Evolutionary conservation across 352 stramenopile species (phyloP).

Genomic region (Elongisporangium anandrum): DNA sequence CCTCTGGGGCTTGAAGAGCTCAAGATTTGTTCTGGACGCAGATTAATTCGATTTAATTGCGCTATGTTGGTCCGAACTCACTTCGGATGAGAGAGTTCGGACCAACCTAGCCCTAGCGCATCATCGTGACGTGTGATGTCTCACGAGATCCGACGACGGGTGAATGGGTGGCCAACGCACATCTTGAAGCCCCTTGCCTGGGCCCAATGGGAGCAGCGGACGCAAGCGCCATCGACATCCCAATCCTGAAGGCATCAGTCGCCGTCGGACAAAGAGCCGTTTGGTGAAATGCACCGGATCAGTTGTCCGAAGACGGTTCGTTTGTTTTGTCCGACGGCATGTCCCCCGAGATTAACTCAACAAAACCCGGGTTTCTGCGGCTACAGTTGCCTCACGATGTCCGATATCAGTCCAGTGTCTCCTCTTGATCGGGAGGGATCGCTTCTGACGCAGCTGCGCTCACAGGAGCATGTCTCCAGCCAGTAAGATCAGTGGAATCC

Average conservation of each 20-base stretch:
- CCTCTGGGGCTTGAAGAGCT: background rate
- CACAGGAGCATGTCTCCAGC: background rate
- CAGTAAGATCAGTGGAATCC: background rate
- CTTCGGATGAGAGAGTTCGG: constrained; percentile 5
- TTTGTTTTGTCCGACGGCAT: background rate
- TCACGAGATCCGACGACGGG: background rate
- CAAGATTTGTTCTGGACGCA: background rate
- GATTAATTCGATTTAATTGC: background rate
- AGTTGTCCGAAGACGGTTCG: background rate
- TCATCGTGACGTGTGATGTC: constrained; percentile 1
- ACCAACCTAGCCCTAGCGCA: background rate
- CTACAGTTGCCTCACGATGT: background rate
- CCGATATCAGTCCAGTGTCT: background rate
- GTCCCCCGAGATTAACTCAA: background rate
- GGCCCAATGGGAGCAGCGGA: background rate
- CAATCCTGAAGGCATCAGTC: background rate
- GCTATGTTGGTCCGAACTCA: constrained; percentile 3
- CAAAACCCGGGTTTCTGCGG: background rate
- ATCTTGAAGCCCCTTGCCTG: background rate
- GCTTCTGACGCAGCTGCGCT: background rate
- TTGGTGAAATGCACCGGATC: background rate
- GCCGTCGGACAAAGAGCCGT: background rate
- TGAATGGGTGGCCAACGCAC: background rate
- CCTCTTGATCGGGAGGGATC: background rate
- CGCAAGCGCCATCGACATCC: background rate